Conservation (phyloP, 805 yeast species). For the Candida krabiensis region DNA sequence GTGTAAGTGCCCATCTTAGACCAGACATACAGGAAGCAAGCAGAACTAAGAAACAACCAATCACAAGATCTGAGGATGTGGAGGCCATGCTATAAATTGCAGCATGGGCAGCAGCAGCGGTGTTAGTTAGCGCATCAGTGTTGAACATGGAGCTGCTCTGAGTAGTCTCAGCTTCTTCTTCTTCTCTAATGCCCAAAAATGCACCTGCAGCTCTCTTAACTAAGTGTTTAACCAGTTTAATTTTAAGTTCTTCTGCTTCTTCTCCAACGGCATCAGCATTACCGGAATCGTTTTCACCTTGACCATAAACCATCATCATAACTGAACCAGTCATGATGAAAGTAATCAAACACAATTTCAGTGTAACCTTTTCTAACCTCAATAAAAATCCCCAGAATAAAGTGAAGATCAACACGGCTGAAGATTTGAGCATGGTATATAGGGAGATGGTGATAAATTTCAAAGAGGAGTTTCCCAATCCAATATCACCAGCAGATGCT, state of each 20-base stretch:
- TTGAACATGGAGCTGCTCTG: constrained; percentile 1
- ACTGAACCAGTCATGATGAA: constrained; percentile 79
- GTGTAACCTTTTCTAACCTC: constrained; percentile 66
- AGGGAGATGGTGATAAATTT: constrained; percentile 72
- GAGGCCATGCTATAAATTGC: constrained; percentile 6
- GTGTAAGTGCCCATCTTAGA: constrained; percentile 89
- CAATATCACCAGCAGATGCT: constrained; percentile 90
- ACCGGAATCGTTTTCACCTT: constrained; percentile 14
- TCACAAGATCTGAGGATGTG: constrained; percentile 15
- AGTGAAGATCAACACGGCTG: constrained; percentile 76
- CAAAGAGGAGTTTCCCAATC: constrained; percentile 80
- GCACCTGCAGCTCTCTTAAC: constrained; percentile 17
- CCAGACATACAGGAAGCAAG: constrained; percentile 79
- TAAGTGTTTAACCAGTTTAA: constrained; percentile 14
- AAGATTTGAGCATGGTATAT: constrained; percentile 87
- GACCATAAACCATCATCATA: constrained; percentile 70
- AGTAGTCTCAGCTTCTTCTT: constrained; percentile 1
- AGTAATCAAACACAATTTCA: constrained; percentile 66
- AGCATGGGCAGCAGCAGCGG: constrained; percentile 12
- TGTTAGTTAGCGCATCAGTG: constrained; percentile 2
- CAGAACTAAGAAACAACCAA: constrained; percentile 75
- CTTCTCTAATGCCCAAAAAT: constrained; percentile 11
- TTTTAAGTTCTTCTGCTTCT: constrained; percentile 21
- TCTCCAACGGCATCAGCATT: constrained; percentile 16
- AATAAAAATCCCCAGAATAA: constrained; percentile 78